Evolutionary conservation across 148 eudicot genomes (phyloP).

Genomic region (Diospyros lotus): DNA sequence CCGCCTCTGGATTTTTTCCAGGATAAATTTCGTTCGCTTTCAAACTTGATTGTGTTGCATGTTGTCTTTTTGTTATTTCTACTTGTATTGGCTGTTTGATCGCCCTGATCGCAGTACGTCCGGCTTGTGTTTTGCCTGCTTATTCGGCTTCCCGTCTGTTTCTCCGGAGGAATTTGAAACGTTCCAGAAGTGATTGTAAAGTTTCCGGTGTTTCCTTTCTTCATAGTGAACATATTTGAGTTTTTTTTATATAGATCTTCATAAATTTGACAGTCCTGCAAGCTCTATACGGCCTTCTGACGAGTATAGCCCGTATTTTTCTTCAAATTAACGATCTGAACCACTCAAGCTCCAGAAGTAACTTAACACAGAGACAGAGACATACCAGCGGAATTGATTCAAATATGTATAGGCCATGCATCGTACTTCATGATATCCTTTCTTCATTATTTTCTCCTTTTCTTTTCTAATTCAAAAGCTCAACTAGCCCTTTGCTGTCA

Average conservation of each 20-base stretch:
- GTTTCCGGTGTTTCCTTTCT: neutral
- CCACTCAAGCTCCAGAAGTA: neutral
- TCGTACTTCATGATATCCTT: no score
- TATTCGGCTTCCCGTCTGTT: neutral
- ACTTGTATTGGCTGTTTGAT: no score
- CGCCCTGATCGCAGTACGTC: neutral
- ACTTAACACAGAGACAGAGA: neutral
- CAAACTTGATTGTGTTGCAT: no score
- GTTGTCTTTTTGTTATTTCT: no score
- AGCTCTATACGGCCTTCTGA: neutral
- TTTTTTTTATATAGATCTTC: neutral
- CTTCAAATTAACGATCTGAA: neutral
- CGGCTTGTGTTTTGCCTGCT: neutral
- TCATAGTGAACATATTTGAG: conserved; percentile 2
- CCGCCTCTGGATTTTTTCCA: neutral
- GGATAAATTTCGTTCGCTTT: no score
- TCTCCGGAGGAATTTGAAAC: neutral
- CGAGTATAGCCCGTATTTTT: neutral
- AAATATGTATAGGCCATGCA: neutral
- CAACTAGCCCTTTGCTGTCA: neutral
- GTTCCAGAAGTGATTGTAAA: neutral
- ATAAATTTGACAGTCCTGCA: neutral
- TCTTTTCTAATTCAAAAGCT: neutral
- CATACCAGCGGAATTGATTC: neutral
- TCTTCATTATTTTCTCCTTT: neutral